Base-by-base conservation (phyloP, 140 eudicot species). In the Oenanthe javanica region DNA sequence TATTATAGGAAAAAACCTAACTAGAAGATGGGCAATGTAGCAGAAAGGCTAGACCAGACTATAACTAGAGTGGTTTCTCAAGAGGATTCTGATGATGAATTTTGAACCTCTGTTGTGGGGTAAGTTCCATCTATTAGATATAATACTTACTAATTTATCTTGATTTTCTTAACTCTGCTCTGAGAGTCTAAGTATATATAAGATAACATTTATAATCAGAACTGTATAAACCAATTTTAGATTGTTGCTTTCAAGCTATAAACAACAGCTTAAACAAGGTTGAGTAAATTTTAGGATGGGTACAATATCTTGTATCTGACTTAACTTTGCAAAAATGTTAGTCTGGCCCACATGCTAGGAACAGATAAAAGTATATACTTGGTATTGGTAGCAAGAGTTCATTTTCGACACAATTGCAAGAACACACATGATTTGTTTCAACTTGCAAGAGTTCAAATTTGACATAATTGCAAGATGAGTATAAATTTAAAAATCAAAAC, bases 91-190 rank as follows among this genome's bases (percentile, higher is more conserved):
- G 97, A 85, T 83, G 90, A 91, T 81, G 83, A 89, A 63, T 80
- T 84, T 59, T 84, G 89, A 79, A 86, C 90, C 87, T 89, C 97
- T 21, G 51, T 85, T 77, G 76, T 86, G 75, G 84, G 80, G 97
- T 91, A 91, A 81, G 81, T 43, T 18, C 64, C 25, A 5, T 59
- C 3, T 59, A 59, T 59, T 0, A 57, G 21, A 19, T 57, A 19
- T 59, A 21, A 9, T 15, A 19, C 2, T 49, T 46, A 74, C n/a
- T 81, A 70, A 69, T 23, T 38, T 21, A 64, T 48, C 72, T 25
- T 75, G 15, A 75, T 63, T 75, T 75, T 81, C 69, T 75, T 6
- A 15, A 45, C 25, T 27, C 18, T 73, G 6, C 31, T 57, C 4
- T 9, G 16, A 42, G 42, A 31, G 31, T 31, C 31, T 31, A 31